A percentile compares a stretch with the other conserved stretches of the same genome.
phyloP scores from a whole-genome alignment of 2,329 filamentous ascomycete species.

The Arthroderma sp. region DNA sequence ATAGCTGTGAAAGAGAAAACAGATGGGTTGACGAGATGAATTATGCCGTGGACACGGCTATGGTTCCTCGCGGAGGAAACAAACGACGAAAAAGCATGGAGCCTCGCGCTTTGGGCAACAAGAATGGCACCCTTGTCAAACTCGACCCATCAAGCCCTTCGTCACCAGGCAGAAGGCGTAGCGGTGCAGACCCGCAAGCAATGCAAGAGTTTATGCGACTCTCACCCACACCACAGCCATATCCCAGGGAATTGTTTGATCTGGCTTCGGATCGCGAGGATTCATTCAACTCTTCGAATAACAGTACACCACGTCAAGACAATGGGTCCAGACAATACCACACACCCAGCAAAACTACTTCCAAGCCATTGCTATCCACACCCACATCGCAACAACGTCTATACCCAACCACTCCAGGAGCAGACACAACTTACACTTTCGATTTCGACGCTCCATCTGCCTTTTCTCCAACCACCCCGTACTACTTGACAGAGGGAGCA shows the following conservation, averaged over 20 bases:
- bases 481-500: slow-evolving; percentile 30
- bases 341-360: not conserved
- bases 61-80: slow-evolving; percentile 55
- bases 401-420: slow-evolving; percentile 11
- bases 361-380: too few relatives aligned
- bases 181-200: slow-evolving; percentile 18
- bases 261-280: not conserved
- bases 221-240: slow-evolving; percentile 19
- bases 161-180: slow-evolving; percentile 18
- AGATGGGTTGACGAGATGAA: slow-evolving; percentile 61
- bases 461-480: slow-evolving; percentile 35
- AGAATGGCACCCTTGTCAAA: slow-evolving; percentile 50
- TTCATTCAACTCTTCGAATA: not conserved
- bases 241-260: not conserved
- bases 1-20: slow-evolving; percentile 61
- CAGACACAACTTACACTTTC: slow-evolving; percentile 14
- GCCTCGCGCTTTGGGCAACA: slow-evolving; percentile 54
- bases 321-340: not conserved
- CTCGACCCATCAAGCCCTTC: slow-evolving; percentile 16
- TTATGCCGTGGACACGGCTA: slow-evolving; percentile 55
- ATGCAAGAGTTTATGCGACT: slow-evolving; percentile 23
- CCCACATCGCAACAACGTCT: not conserved
- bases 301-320: too few relatives aligned
- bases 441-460: slow-evolving; percentile 25
- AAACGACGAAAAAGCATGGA: slow-evolving; percentile 73